Percentiles rank a stretch among this genome's conserved stretches.
These are phyloP conservation scores for Aquilaria agallochum DNA, from an alignment of 441 rosid genomes.

Conservation along the genomic window DNA sequence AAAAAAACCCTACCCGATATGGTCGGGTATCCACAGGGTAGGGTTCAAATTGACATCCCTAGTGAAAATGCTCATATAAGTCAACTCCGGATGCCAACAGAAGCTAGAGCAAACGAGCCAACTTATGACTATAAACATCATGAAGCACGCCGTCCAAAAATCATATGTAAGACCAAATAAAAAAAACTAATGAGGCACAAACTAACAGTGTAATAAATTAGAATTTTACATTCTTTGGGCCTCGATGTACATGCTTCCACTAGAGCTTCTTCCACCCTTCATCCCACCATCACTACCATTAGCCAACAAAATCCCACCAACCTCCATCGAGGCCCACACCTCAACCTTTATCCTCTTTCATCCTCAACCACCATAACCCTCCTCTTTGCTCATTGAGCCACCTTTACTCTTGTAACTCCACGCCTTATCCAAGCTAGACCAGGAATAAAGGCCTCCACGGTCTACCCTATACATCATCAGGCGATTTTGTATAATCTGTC, in stretches of 20 bases:
- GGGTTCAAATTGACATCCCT: too few relatives aligned
- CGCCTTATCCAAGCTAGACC: conserved; percentile 60
- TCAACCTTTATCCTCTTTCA: conserved; percentile 59
- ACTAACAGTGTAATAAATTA: neutral
- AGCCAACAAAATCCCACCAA: conserved; percentile 50
- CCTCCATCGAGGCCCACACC: conserved; percentile 28
- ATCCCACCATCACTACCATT: conserved; percentile 57
- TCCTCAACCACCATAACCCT: conserved; percentile 64
- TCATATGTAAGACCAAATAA: too few relatives aligned
- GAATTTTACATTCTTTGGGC: conserved; percentile 54
- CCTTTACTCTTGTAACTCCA: conserved; percentile 79
- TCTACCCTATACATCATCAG: conserved; percentile 66
- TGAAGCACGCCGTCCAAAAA: neutral
- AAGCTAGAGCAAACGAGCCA: too few relatives aligned
- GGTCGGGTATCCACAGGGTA: too few relatives aligned
- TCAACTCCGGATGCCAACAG: too few relatives aligned
- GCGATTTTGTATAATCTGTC: conserved; percentile 45
- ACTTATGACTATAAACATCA: neutral
- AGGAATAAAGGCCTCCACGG: conserved; percentile 61
- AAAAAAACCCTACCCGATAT: too few relatives aligned
- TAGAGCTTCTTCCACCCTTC: conserved; percentile 78
- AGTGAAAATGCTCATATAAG: too few relatives aligned
- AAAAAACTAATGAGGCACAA: too few relatives aligned
- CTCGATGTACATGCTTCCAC: conserved; percentile 59
- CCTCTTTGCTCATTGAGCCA: conserved; percentile 60